phyloP scores from a whole-genome alignment of 2,329 filamentous ascomycete species.

The Monosporascus sp. region DNA sequence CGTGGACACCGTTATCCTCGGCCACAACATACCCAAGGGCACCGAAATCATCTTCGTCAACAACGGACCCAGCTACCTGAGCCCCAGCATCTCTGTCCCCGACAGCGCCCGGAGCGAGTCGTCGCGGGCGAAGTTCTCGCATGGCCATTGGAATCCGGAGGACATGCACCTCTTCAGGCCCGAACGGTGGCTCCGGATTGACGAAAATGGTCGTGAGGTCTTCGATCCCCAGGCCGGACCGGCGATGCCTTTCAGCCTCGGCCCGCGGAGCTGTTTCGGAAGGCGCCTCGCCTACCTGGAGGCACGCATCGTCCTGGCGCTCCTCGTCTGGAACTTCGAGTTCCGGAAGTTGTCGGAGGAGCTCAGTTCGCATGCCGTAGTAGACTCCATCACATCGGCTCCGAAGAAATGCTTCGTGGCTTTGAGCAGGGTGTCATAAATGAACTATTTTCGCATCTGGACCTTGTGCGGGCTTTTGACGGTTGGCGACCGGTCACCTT shows the following conservation, averaged over 20 bases:
- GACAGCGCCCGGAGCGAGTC: conserved; percentile 42
- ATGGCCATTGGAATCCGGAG: conserved; percentile 52
- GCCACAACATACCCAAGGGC: conserved; percentile 62
- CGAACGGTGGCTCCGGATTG: conserved; percentile 15
- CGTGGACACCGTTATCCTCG: conserved; percentile 59
- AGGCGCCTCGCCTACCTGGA: conserved; percentile 16
- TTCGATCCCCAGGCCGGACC: conserved; percentile 13
- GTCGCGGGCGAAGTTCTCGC: conserved; percentile 46
- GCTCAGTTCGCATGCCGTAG: conserved; percentile 47
- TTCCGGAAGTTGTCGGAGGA: conserved; percentile 14
- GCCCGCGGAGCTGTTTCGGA: conserved; percentile 15
- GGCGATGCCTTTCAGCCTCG: conserved; percentile 12
- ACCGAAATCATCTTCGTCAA: conserved; percentile 51
- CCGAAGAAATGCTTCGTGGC: background rate
- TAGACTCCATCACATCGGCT: background rate
- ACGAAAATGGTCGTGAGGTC: conserved; percentile 4
- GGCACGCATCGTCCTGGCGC: conserved; percentile 10
- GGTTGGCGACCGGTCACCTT: too few species aligned
- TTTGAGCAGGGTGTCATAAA: background rate
- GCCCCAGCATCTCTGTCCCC: conserved; percentile 41
- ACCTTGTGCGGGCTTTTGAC: too few species aligned
- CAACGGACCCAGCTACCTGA: conserved; percentile 39
- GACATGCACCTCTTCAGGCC: conserved; percentile 37
- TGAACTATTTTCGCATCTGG: background rate
- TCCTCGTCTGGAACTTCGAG: conserved; percentile 20